Evolutionary conservation across 441 rosid genomes (phyloP).

Genomic region (Dalechampia spathulata): DNA sequence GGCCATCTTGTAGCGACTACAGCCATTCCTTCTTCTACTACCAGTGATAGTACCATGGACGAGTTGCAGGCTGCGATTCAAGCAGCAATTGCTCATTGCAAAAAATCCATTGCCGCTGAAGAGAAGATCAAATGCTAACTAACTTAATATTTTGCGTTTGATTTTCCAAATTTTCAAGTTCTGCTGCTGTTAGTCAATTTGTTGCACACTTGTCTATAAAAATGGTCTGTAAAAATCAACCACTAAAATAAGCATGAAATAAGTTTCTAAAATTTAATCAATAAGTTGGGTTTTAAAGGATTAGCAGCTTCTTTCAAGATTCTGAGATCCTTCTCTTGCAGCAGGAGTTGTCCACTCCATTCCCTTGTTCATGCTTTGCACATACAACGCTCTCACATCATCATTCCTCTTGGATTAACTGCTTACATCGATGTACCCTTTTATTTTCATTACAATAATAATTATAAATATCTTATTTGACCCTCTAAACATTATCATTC

Average conservation of each 20-base stretch:
- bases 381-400: too few relatives aligned
- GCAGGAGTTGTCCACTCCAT: too few relatives aligned
- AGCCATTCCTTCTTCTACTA: slow-evolving; percentile 30
- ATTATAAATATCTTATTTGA: too few relatives aligned
- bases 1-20: slow-evolving; percentile 57
- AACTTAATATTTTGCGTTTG: not conserved
- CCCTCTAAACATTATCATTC: too few relatives aligned
- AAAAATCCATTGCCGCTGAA: slow-evolving; percentile 69
- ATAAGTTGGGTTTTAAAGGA: not conserved
- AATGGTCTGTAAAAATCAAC: not conserved
- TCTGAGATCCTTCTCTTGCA: too few relatives aligned
- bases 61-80: slow-evolving; percentile 97
- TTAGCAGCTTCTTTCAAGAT: not conserved
- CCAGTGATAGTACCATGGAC: slow-evolving; percentile 81
- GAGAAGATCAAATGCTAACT: slow-evolving; percentile 37
- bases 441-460: too few relatives aligned
- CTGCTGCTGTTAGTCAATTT: not conserved
- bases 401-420: too few relatives aligned
- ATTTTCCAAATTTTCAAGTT: slow-evolving; percentile 11
- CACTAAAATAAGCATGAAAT: not conserved
- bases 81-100: slow-evolving; percentile 98
- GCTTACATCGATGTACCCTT: too few relatives aligned
- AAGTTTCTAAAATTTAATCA: not conserved
- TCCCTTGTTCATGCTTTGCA: too few relatives aligned
- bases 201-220: slow-evolving; percentile 1